A percentile compares a stretch with the other conserved stretches of the same genome.
These are phyloP conservation scores for Trichosporon sp. DNA, from an alignment of 1,284 basidiomycete species.

Conservation along the genomic window DNA sequence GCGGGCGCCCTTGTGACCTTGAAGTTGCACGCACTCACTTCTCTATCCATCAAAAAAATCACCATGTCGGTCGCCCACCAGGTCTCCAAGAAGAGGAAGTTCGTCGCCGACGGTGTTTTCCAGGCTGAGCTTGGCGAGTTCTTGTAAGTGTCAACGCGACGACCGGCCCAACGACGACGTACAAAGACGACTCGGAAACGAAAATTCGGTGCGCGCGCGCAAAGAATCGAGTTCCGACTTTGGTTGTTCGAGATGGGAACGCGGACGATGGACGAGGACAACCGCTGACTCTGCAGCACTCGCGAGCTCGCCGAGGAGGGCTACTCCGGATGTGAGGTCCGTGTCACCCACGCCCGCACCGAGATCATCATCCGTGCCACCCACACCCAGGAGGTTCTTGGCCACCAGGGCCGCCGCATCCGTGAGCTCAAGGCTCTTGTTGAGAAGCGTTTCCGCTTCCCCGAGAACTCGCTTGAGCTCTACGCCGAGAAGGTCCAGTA, in stretches of 20 bases:
- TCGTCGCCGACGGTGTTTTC: conserved; percentile 98
- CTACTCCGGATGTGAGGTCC: conserved; percentile 99
- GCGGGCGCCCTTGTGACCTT: conserved; percentile 8
- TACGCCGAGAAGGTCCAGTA: conserved; percentile 99
- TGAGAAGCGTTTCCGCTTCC: conserved; percentile 99
- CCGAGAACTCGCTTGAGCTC: conserved; percentile 97
- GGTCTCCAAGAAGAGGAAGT: conserved; percentile 95
- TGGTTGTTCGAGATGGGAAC: neutral
- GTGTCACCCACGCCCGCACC: conserved; percentile 98
- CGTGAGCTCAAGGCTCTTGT: conserved; percentile 98
- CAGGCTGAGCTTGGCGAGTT: conserved; percentile 98
- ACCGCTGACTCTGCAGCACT: conserved; percentile 61
- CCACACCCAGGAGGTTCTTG: conserved; percentile 99
- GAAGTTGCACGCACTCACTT: conserved; percentile 13
- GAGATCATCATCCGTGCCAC: conserved; percentile 99
- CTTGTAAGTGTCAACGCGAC: conserved; percentile 61
- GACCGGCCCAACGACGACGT: neutral
- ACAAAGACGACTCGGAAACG: neutral
- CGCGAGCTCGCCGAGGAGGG: conserved; percentile 99
- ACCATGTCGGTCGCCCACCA: conserved; percentile 63
- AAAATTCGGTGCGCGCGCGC: neutral
- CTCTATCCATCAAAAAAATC: conserved; percentile 34
- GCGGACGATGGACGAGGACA: neutral
- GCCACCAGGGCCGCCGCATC: conserved; percentile 99
- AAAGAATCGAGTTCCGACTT: neutral